A percentile compares a stretch with the other conserved stretches of the same genome.
phyloP scores from a whole-genome alignment of 1,284 basidiomycete species.

The Pseudozyma thailandica region DNA sequence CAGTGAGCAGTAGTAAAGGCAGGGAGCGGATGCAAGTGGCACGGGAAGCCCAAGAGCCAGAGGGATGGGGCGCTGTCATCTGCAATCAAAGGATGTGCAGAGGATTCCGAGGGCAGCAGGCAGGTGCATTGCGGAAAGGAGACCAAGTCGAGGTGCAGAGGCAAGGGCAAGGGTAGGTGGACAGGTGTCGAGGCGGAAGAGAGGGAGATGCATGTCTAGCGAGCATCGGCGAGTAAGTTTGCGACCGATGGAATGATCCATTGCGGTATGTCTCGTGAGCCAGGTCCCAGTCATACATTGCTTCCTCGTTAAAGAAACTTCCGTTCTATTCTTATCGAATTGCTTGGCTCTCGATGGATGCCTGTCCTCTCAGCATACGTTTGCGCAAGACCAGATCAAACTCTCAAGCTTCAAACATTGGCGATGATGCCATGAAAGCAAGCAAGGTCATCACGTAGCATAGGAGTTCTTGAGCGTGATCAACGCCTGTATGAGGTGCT shows the following conservation, averaged over 20 bases:
- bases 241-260: conserved; percentile 19
- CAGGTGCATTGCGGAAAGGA: conserved; percentile 37
- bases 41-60: neutral
- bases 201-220: conserved; percentile 4
- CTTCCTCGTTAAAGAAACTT: neutral
- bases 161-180: neutral
- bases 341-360: neutral
- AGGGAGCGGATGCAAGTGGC: neutral
- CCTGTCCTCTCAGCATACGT: neutral
- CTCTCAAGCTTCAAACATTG: neutral
- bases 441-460: no score
- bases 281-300: neutral
- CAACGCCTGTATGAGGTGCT: no score
- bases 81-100: conserved; percentile 19
- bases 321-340: conserved; percentile 11
- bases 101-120: conserved; percentile 40
- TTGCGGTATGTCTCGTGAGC: conserved; percentile 31
- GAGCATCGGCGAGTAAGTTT: conserved; percentile 2
- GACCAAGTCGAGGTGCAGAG: conserved; percentile 3
- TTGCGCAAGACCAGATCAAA: neutral
- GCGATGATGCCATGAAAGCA: conserved; percentile 8
- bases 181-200: neutral
- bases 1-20: neutral
- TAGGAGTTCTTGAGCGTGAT: no score
- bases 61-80: conserved; percentile 7